Conservation (phyloP, 169 alveolate genomes). For the Plasmodium vinckei region DNA sequence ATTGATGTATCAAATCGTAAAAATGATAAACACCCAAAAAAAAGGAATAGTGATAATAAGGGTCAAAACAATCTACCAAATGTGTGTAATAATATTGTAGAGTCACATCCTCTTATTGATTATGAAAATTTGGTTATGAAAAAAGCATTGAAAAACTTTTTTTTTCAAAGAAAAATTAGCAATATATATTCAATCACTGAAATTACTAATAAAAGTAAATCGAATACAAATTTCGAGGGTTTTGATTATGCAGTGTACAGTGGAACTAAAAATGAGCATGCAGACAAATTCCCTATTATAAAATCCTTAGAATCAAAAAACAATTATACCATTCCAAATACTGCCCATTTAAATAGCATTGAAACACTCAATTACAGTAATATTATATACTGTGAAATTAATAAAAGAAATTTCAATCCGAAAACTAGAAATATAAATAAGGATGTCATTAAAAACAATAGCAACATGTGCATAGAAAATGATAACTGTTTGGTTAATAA, state of each 20-base stretch:
- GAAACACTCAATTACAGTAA: constrained; percentile 13
- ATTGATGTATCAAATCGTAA: constrained; percentile 1
- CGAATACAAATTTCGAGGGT: constrained; percentile 6
- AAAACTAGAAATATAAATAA: constrained; percentile 8
- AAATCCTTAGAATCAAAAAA: not conserved
- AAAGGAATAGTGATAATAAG: constrained; percentile 7
- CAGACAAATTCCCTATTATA: not conserved
- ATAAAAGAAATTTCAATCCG: constrained; percentile 21
- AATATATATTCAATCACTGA: constrained; percentile 15
- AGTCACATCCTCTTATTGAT: constrained; percentile 11
- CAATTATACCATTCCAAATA: constrained; percentile 16
- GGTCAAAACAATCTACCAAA: constrained; percentile 3
- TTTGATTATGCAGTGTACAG: constrained; percentile 21
- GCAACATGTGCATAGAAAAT: constrained; percentile 10
- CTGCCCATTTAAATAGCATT: constrained; percentile 18
- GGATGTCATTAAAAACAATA: constrained; percentile 6
- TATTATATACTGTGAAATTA: constrained; percentile 25
- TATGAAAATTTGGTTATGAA: constrained; percentile 20
- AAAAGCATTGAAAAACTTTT: constrained; percentile 9
- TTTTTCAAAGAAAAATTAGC: constrained; percentile 31
- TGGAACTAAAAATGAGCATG: constrained; percentile 18
- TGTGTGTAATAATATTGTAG: constrained; percentile 3
- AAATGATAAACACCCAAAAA: constrained; percentile 11
- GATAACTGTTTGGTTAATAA: constrained; percentile 7
- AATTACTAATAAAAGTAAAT: constrained; percentile 7